A percentile compares a stretch with the other conserved stretches of the same genome.
Evolutionary conservation across 352 stramenopile genomes (phyloP).

Genomic region (Phytopythium aichiense): DNA sequence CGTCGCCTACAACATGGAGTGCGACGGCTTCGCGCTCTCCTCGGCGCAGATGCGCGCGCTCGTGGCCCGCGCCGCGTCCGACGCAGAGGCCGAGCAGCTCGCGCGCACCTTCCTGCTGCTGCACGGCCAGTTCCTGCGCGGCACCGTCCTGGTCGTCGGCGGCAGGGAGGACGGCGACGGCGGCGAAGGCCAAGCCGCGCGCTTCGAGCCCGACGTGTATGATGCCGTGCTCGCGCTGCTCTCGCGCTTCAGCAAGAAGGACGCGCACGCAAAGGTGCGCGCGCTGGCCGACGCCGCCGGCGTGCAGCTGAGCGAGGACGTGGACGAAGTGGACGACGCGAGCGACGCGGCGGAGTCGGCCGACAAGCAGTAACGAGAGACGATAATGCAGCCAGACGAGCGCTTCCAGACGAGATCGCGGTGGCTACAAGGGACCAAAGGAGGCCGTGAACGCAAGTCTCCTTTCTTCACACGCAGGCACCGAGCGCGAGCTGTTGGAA

Average conservation of each 20-base stretch:
- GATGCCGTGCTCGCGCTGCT: slow-evolving; percentile 47
- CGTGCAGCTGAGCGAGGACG: not conserved
- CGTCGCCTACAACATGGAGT: slow-evolving; percentile 83
- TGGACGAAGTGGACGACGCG: not conserved
- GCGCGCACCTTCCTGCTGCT: slow-evolving; percentile 61
- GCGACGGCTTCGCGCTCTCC: slow-evolving; percentile 56
- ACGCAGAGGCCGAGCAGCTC: slow-evolving; percentile 49
- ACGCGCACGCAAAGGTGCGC: slow-evolving; percentile 37
- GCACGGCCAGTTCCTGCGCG: slow-evolving; percentile 28
- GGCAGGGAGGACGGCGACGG: not conserved
- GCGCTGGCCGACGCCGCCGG: slow-evolving; percentile 19
- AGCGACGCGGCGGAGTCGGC: not conserved
- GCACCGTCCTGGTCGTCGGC: not conserved
- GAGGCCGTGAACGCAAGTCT: too few species aligned
- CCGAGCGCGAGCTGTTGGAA: not conserved
- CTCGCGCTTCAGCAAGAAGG: slow-evolving; percentile 37
- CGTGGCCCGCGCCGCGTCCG: slow-evolving; percentile 37
- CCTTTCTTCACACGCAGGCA: not conserved
- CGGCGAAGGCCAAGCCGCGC: slow-evolving; percentile 7
- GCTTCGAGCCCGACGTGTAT: slow-evolving; percentile 56
- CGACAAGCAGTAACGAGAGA: not conserved
- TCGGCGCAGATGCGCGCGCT: slow-evolving; percentile 47
- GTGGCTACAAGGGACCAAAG: too few species aligned
- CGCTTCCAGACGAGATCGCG: too few species aligned
- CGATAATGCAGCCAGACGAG: not conserved